A percentile compares a stretch with the other conserved stretches of the same genome.
Conservation (phyloP, 2,329 filamentous ascomycete genomes). For the Monilinia aucupariae region DNA sequence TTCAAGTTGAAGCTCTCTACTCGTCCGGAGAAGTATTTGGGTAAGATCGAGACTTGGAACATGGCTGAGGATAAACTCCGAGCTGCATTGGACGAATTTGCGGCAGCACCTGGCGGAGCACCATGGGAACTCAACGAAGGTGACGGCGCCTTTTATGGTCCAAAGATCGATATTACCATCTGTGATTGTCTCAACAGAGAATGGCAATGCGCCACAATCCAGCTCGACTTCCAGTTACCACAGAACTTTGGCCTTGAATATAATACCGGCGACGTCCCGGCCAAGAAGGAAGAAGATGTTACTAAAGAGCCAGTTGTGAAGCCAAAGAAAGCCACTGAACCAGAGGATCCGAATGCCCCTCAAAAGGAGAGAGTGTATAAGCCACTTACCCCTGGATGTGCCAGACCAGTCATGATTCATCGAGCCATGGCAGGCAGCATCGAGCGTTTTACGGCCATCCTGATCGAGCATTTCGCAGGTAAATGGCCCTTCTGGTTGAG, state of each 20-base stretch:
- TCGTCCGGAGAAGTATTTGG: conserved; percentile 80
- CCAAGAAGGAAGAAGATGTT: conserved; percentile 37
- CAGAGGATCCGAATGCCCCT: conserved; percentile 35
- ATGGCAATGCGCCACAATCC: conserved; percentile 88
- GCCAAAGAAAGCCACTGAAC: conserved; percentile 39
- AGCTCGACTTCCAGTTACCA: conserved; percentile 83
- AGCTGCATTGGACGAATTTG: conserved; percentile 75
- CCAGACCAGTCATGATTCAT: conserved; percentile 81
- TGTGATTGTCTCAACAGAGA: conserved; percentile 79
- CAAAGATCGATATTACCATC: conserved; percentile 97
- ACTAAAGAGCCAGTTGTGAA: conserved; percentile 36
- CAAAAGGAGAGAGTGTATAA: conserved; percentile 43
- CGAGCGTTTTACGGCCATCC: conserved; percentile 64
- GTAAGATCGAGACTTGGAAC: conserved; percentile 82
- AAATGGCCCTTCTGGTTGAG: conserved; percentile 90
- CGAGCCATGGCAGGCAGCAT: conserved; percentile 72
- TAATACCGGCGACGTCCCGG: conserved; percentile 63
- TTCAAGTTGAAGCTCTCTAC: conserved; percentile 97
- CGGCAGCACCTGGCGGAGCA: conserved; percentile 47
- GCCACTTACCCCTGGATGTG: conserved; percentile 60
- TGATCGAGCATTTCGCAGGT: conserved; percentile 78
- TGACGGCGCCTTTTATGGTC: conserved; percentile 96
- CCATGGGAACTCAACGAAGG: conserved; percentile 89
- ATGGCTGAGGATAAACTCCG: conserved; percentile 77
- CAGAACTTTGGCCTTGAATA: conserved; percentile 85